Evolutionary conservation across 2,329 filamentous ascomycete genomes (phyloP).

Genomic region (Incumbomyces lentus): DNA sequence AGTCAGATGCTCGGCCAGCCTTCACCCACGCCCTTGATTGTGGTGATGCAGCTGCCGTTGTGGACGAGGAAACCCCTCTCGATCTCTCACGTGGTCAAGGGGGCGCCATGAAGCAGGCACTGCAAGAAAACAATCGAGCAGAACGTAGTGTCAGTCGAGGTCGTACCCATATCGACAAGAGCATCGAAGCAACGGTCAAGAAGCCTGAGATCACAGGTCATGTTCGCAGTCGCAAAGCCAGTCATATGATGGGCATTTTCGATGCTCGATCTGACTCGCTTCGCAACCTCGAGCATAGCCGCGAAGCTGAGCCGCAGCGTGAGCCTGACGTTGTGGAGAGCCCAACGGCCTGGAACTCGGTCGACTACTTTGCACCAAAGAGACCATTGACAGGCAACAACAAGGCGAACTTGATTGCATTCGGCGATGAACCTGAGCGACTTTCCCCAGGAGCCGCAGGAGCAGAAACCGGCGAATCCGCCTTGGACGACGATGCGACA

Average conservation of each 20-base stretch:
- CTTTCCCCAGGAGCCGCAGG: no score
- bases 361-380: background rate
- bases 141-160: conserved; percentile 35
- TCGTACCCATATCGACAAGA: conserved; percentile 45
- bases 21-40: background rate
- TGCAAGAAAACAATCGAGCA: conserved; percentile 14
- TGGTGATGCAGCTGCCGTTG: background rate
- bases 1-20: background rate
- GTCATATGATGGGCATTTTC: conserved; percentile 55
- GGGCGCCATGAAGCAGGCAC: conserved; percentile 18
- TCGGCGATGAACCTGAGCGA: no score
- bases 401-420: background rate
- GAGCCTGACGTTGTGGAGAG: background rate
- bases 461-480: background rate
- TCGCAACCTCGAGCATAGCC: background rate
- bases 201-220: conserved; percentile 45
- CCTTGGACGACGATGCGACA: background rate
- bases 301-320: background rate
- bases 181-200: conserved; percentile 53
- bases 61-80: background rate
- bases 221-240: conserved; percentile 54
- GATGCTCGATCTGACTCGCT: conserved; percentile 26
- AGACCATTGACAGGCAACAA: background rate
- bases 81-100: conserved; percentile 14
- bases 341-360: background rate